These are phyloP conservation scores for Penicillium arizonense DNA, from an alignment of 495 filamentous ascomycete genomes.

Conservation along the genomic window DNA sequence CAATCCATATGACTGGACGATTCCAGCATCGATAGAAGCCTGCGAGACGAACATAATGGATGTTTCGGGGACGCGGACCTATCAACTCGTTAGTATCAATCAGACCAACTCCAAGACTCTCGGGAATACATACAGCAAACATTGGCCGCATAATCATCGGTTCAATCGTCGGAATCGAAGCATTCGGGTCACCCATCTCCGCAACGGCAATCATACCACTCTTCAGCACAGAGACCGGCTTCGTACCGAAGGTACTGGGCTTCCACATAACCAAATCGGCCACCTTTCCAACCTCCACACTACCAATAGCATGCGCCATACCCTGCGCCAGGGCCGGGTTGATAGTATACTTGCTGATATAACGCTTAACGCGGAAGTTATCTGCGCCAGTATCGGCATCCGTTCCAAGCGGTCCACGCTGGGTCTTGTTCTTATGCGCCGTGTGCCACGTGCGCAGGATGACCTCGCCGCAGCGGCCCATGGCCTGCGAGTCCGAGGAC, in stretches of 20 bases:
- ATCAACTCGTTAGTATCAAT: too few species aligned
- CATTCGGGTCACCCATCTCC: constrained; percentile 97
- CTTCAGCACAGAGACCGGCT: constrained; percentile 83
- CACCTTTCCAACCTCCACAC: constrained; percentile 84
- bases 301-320: constrained; percentile 87
- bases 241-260: constrained; percentile 82
- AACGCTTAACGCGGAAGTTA: constrained; percentile 91
- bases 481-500: constrained; percentile 94
- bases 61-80: constrained; percentile 58
- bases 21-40: constrained; percentile 62
- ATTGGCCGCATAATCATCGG: constrained; percentile 84
- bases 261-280: constrained; percentile 92
- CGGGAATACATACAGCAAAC: constrained; percentile 58
- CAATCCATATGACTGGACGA: constrained; percentile 68
- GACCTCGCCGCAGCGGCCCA: constrained; percentile 96
- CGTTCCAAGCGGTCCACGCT: constrained; percentile 73
- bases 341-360: constrained; percentile 96
- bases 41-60: constrained; percentile 84
- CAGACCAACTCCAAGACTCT: too few species aligned
- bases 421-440: constrained; percentile 94
- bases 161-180: constrained; percentile 86
- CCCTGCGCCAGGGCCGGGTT: constrained; percentile 95
- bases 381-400: constrained; percentile 83
- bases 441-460: constrained; percentile 96
- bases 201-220: constrained; percentile 82